These are phyloP conservation scores for Talaromyces pinophilus DNA, from an alignment of 2,329 filamentous ascomycete genomes.

Conservation along the genomic window DNA sequence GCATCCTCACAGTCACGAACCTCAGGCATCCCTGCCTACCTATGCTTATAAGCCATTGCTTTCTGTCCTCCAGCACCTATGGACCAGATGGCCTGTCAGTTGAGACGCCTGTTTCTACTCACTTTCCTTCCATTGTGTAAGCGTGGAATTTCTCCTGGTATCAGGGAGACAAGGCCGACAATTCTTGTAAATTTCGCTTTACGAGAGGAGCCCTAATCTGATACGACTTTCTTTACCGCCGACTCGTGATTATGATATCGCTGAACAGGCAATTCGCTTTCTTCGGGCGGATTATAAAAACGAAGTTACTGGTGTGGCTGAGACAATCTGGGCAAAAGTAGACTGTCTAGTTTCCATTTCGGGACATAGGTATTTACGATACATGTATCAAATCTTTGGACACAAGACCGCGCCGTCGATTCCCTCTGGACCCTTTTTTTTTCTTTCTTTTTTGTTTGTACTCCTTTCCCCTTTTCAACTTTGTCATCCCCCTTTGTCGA, in stretches of 20 bases:
- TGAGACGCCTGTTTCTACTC: not conserved
- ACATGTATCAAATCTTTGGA: not conserved
- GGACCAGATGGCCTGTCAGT: not conserved
- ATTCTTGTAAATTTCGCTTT: not conserved
- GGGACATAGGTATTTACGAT: not conserved
- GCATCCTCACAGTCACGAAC: no score
- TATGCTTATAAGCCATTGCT: not conserved
- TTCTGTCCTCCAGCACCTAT: not conserved
- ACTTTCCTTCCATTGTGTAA: not conserved
- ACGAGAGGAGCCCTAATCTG: not conserved
- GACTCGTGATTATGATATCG: not conserved
- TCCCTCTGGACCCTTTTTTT: not conserved
- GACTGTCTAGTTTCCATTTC: not conserved
- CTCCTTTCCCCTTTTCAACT: not conserved
- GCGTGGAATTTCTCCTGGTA: not conserved
- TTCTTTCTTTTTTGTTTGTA: not conserved
- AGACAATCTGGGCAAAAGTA: not conserved
- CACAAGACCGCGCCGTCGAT: not conserved
- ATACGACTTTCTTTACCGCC: not conserved
- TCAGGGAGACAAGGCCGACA: not conserved
- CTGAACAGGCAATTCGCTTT: not conserved
- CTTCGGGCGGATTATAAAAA: not conserved
- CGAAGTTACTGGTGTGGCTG: not conserved
- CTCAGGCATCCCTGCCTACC: not conserved
- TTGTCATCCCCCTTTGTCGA: not conserved